Evolutionary conservation across 495 filamentous ascomycete species (phyloP).

Genomic region (Podospora fimiseda): DNA sequence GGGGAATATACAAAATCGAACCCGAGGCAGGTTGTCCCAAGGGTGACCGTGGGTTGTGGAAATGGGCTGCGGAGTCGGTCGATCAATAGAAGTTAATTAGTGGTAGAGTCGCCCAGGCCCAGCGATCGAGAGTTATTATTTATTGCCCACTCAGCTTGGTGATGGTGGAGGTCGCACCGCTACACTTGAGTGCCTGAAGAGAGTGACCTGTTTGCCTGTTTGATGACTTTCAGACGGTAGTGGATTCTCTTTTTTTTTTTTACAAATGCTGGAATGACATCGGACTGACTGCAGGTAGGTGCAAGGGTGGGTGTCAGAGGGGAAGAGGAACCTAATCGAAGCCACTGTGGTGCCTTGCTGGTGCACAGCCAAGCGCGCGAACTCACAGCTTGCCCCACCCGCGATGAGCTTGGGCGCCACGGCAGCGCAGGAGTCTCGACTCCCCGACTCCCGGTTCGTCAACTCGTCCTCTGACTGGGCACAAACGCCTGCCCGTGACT

Average conservation of each 20-base stretch:
- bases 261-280: constrained; percentile 5
- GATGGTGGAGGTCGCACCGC: no score
- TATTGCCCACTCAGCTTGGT: no score
- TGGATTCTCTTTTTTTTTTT: not conserved
- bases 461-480: constrained; percentile 1
- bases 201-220: not conserved
- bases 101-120: not conserved
- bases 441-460: constrained; percentile 4
- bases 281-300: not conserved
- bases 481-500: not conserved
- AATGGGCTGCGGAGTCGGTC: not conserved
- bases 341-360: constrained; percentile 4
- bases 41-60: not conserved
- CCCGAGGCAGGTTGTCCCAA: not conserved
- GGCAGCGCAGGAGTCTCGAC: constrained; percentile 1
- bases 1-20: not conserved
- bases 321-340: constrained; percentile 14
- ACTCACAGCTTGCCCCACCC: constrained; percentile 8
- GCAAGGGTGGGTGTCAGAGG: constrained; percentile 1
- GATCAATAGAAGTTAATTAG: not conserved
- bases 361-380: constrained; percentile 6
- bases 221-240: not conserved
- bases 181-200: not conserved
- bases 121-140: not conserved
- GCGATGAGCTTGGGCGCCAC: constrained; percentile 4